A percentile compares a stretch with the other conserved stretches of the same genome.
Evolutionary conservation across 73 alveolate genomes (phyloP).

Genomic region (Breviolum minutum): DNA sequence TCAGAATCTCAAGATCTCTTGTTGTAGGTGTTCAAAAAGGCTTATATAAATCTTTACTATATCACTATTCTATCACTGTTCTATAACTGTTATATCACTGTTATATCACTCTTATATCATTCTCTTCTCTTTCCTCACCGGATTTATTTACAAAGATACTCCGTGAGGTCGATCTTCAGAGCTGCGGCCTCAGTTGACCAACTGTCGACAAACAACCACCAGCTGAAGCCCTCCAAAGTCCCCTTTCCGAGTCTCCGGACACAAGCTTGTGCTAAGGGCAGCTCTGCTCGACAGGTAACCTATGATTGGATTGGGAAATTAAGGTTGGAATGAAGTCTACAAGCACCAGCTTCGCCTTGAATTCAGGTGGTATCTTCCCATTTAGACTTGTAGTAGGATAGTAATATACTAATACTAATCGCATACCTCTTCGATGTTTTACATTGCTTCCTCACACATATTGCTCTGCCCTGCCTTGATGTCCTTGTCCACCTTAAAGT

Average conservation of each 20-base stretch:
- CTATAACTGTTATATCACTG: too few relatives aligned
- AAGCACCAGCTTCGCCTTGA: neutral
- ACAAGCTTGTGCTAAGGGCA: conserved; percentile 49
- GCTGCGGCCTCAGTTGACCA: neutral
- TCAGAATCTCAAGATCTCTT: neutral
- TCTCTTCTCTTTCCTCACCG: neutral
- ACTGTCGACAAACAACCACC: neutral
- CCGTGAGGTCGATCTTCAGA: conserved; percentile 31
- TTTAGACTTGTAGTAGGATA: too few relatives aligned
- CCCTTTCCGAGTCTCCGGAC: neutral
- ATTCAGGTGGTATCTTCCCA: too few relatives aligned
- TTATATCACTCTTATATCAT: neutral
- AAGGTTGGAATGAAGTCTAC: neutral
- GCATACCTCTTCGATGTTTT: too few relatives aligned
- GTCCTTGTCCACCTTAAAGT: conserved; percentile 27
- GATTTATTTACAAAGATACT: conserved; percentile 63
- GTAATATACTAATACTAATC: too few relatives aligned
- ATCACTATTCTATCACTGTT: neutral
- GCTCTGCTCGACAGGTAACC: conserved; percentile 52
- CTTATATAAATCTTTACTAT: neutral
- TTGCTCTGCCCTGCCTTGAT: conserved; percentile 19
- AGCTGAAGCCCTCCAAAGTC: neutral
- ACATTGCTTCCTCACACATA: too few relatives aligned
- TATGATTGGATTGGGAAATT: neutral
- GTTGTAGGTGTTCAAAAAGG: neutral